A percentile compares a stretch with the other conserved stretches of the same genome.
phyloP scores from a whole-genome alignment of 495 filamentous ascomycete species.

The Penicillium paradoxum region DNA sequence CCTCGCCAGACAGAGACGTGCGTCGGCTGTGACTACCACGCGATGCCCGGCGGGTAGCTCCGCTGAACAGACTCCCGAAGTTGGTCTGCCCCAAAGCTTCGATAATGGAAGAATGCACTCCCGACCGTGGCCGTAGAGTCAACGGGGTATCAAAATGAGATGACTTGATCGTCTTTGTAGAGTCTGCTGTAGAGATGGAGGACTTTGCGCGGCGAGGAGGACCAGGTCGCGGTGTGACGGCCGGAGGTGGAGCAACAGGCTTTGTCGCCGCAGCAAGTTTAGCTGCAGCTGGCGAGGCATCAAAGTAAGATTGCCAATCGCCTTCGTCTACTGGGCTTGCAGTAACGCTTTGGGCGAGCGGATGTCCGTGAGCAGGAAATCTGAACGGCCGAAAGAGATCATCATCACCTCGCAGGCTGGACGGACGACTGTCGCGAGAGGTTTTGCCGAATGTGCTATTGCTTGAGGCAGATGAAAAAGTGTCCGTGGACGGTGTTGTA shows the following conservation, averaged over 20 bases:
- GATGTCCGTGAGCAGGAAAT: constrained; percentile 52
- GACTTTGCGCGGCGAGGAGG: constrained; percentile 50
- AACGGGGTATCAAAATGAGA: constrained; percentile 24
- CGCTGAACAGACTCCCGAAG: constrained; percentile 54
- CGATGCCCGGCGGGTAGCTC: constrained; percentile 47
- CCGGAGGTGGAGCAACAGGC: constrained; percentile 31
- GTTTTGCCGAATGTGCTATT: constrained; percentile 30
- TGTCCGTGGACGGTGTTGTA: constrained; percentile 32
- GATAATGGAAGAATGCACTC: constrained; percentile 36
- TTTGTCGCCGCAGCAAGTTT: constrained; percentile 12
- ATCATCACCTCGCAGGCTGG: constrained; percentile 70
- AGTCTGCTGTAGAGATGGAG: constrained; percentile 58
- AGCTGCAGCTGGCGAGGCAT: constrained; percentile 1
- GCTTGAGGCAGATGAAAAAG: constrained; percentile 26
- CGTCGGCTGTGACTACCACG: constrained; percentile 46
- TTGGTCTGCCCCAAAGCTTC: constrained; percentile 46
- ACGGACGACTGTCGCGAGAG: constrained; percentile 52
- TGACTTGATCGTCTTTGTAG: constrained; percentile 55
- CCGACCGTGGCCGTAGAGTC: constrained; percentile 37
- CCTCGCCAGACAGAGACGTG: constrained; percentile 52
- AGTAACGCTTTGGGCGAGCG: constrained; percentile 75
- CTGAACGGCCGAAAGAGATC: constrained; percentile 34
- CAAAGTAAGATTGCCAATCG: constrained; percentile 40
- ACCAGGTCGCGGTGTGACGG: constrained; percentile 39
- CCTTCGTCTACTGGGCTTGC: constrained; percentile 60